Evolutionary conservation across 2,329 filamentous ascomycete genomes (phyloP).

Genomic region (Sporothrix phasma): DNA sequence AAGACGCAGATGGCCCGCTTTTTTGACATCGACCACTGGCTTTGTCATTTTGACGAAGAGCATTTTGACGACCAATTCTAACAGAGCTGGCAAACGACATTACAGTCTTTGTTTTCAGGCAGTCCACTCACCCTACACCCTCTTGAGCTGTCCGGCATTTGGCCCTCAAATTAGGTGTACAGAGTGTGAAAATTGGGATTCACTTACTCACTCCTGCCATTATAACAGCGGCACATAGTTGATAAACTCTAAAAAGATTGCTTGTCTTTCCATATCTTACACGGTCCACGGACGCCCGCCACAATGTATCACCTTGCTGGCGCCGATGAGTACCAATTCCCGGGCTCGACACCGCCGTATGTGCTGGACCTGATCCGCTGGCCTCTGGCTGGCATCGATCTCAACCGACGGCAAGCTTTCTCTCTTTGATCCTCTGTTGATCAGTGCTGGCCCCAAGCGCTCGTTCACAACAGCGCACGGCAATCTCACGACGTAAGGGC

Average conservation of each 20-base stretch:
- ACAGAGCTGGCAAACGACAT: too few relatives aligned
- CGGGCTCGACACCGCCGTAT: constrained; percentile 35
- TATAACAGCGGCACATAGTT: background rate
- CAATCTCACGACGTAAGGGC: constrained; percentile 55
- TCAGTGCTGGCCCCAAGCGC: constrained; percentile 42
- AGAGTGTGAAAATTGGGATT: too few relatives aligned
- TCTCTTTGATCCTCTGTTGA: constrained; percentile 49
- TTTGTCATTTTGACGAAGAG: constrained; percentile 16
- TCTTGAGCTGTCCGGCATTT: too few relatives aligned
- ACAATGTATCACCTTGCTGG: constrained; percentile 35
- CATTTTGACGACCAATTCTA: background rate
- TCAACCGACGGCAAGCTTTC: constrained; percentile 62
- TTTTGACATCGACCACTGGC: background rate
- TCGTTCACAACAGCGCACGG: constrained; percentile 44
- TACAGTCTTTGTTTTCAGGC: background rate
- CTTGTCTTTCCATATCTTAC: background rate
- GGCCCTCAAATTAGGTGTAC: too few relatives aligned
- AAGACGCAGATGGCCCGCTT: background rate
- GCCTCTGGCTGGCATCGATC: constrained; percentile 46
- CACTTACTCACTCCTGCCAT: too few relatives aligned
- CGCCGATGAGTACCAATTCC: constrained; percentile 32
- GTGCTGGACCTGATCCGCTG: constrained; percentile 48
- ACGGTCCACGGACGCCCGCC: background rate
- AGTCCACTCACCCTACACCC: background rate
- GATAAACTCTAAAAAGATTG: background rate